Base-by-base conservation (phyloP, 768 basidiomycete species). In the Phanerochaete sordida region DNA sequence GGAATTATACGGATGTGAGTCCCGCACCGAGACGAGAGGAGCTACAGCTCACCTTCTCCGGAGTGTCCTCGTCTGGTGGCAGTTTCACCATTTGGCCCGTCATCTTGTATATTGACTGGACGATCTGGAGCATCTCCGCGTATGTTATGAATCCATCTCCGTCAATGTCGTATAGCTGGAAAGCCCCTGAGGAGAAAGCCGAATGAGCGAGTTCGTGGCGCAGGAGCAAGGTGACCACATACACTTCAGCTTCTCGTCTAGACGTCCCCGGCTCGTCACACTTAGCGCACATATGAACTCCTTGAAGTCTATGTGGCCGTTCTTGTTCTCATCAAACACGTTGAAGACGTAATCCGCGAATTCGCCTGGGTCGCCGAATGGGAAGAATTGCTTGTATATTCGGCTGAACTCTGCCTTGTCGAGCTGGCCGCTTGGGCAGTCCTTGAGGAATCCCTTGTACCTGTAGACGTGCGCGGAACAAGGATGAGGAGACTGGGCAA, bases 361-460 rank as follows among this genome's bases (percentile, higher is more conserved):
- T 72, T 96, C 91, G 60, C 80, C 86, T 8, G 97, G 96, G 74
- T 99, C 96, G 63, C 97, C 97, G 69, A 99, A 99, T 26, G 97
- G 97, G 81, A 99, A 99, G 89, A 99, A 99, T 74, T 98, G 97
- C 72, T 95, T 94, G 84, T 98, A 99, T 81, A 99, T 99, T 74
- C 90, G 88, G 69, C 90, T 83, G 77, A 99, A 99, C 73, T 95
- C 95, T 58, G 85, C 79, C 81, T 93, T 97, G 83, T 98, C 91
- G 69, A 99, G 85, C 65, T 95, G 91, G 44, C 97, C 97, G 3
- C 93, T 91, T 1, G 97, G 97, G 72, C 97, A 99, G 76, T 99
- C 97, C 76, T 95, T 97, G 71, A 96, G 85, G 79, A 98, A 99
- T 48, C 97, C 97, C 76, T 98, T 98, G 84, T 98, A 96, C 95